phyloP scores from a whole-genome alignment of 2,329 filamentous ascomycete species.

The Massarina eburnea region DNA sequence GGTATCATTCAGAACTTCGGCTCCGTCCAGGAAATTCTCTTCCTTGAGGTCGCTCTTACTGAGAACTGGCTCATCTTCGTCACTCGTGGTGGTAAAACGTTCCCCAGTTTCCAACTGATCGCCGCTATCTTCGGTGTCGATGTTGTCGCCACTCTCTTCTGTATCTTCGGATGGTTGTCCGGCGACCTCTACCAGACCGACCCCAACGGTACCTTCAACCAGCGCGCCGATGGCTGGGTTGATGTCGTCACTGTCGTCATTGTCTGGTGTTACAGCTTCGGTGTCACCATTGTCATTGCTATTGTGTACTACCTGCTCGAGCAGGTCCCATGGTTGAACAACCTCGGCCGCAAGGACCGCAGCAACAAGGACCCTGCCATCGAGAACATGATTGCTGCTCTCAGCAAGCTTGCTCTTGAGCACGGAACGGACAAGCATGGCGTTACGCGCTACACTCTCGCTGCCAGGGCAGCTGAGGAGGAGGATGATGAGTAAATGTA shows the following conservation, averaged over 20 bases:
- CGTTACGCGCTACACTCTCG: slow-evolving; percentile 48
- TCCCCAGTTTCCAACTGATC: slow-evolving; percentile 74
- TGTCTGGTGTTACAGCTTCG: slow-evolving; percentile 67
- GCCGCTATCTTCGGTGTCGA: slow-evolving; percentile 72
- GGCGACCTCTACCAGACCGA: slow-evolving; percentile 51
- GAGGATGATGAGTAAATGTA: slow-evolving; percentile 49
- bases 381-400: slow-evolving; percentile 66
- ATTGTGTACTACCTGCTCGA: slow-evolving; percentile 67
- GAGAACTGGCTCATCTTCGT: slow-evolving; percentile 60
- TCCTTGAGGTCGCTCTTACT: slow-evolving; percentile 55
- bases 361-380: slow-evolving; percentile 63
- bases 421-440: slow-evolving; percentile 57
- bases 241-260: slow-evolving; percentile 67
- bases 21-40: slow-evolving; percentile 69
- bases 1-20: slow-evolving; percentile 76
- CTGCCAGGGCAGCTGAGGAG: slow-evolving; percentile 48
- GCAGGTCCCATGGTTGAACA: slow-evolving; percentile 59
- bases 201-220: slow-evolving; percentile 44
- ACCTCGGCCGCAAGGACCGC: slow-evolving; percentile 65
- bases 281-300: slow-evolving; percentile 65
- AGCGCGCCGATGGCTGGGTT: slow-evolving; percentile 54
- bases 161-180: slow-evolving; percentile 73
- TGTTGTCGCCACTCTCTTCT: slow-evolving; percentile 71
- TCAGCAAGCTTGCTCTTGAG: slow-evolving; percentile 65
- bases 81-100: slow-evolving; percentile 65